A percentile compares a stretch with the other conserved stretches of the same genome.
Evolutionary conservation across 176 grass and related monocot species (phyloP).

Genomic region (Carex pumila): DNA sequence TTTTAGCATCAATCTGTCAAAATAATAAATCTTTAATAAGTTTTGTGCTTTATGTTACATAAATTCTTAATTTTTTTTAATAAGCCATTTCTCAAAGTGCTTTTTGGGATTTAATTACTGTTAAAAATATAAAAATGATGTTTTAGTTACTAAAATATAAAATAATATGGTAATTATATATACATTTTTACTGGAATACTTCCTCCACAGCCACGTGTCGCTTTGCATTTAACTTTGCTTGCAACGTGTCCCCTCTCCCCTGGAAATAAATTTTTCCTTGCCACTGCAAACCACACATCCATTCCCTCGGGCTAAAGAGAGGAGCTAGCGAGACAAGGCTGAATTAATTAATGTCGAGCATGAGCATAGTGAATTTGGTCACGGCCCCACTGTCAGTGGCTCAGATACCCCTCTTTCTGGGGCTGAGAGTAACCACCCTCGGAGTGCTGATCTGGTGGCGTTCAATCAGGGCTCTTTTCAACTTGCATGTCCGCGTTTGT

Average conservation of each 20-base stretch:
- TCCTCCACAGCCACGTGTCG: not conserved
- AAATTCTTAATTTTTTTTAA: no score
- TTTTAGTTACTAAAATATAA: no score
- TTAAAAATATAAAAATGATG: no score
- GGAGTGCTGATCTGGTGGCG: conserved; percentile 16
- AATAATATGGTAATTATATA: no score
- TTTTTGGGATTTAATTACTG: no score
- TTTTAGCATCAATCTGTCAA: no score
- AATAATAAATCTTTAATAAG: no score
- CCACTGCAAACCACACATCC: not conserved
- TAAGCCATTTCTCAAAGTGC: no score
- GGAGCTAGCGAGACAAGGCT: not conserved
- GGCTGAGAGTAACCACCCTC: not conserved
- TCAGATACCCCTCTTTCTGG: conserved; percentile 9
- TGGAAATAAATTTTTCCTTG: not conserved
- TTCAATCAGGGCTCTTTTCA: not conserved
- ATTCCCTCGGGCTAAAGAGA: not conserved
- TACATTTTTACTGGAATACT: no score
- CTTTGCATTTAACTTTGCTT: not conserved
- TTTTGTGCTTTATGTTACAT: no score
- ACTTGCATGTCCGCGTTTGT: conserved; percentile 10
- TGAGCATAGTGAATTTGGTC: not conserved
- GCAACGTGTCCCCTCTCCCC: not conserved
- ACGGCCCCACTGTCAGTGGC: conserved; percentile 10
- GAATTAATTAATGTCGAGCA: not conserved